Base-by-base conservation (phyloP, 176 grass and related monocot genomes). In the Thalia dealbata region DNA sequence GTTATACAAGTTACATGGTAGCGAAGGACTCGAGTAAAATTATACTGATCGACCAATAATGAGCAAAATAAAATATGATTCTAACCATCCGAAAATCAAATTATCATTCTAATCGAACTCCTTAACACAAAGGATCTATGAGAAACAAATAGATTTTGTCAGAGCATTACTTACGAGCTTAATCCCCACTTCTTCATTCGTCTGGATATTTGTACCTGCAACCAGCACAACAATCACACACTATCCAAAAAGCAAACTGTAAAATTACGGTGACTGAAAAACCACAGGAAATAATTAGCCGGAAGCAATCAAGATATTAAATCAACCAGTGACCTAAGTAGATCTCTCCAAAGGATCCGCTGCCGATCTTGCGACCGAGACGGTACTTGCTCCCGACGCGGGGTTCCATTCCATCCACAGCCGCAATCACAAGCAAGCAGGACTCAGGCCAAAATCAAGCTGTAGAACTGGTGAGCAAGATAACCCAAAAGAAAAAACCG, bases 171-270 rank as follows among this genome's bases (percentile, higher is more conserved):
- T 90, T 71, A 95, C 91, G 27, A 95, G 91, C 62, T 95, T 95
- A 76, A 95, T 85, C 16, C 82, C 91, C 61, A 95, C 91, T 80
- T 95, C 91, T 46, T 95, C 91, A 48, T 86, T 95, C 38, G 67
- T 87, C 70, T 95, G 87, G 73, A 87, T 79, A 76, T 91, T 84
- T 21, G 91, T 96, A 77, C 91, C 91, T 96, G 81, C 1, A 75
- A 30, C 7, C 43, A 72, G 79, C 22, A 61, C 27, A 70, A 74
- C 60, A 64, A 41, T 56, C 19, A 78, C 21, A 72, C 27, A 69
- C 44, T 16, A 18, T 22, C 14, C 14, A 16, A 22, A 27, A 10
- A 21, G 2, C 59, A 81, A 55, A 29, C 25, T 42, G 69, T 19
- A 45, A 73, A 59, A 14, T 73, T 52, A 62, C 42, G 8, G 10